A percentile compares a stretch with the other conserved stretches of the same genome.
Evolutionary conservation across 2,329 filamentous ascomycete genomes (phyloP).

Genomic region (Aspergillus awamori): DNA sequence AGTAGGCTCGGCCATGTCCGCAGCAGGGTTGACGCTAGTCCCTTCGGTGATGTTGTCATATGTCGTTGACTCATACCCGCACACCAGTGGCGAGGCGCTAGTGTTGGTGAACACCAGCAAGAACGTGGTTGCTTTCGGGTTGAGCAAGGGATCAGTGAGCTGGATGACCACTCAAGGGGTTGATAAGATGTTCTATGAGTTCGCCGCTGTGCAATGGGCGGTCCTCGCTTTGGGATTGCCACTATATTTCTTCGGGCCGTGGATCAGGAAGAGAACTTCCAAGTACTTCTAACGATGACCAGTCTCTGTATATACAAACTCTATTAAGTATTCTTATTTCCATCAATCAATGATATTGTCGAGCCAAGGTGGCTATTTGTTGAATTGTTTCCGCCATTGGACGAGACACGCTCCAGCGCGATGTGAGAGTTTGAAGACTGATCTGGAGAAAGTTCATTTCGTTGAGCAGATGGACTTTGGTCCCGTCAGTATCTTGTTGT

Average conservation of each 20-base stretch:
- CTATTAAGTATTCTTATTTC: background rate
- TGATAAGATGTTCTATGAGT: constrained; percentile 40
- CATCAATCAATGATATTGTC: background rate
- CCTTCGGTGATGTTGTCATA: constrained; percentile 41
- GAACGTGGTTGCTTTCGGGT: constrained; percentile 32
- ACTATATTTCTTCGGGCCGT: constrained; percentile 36
- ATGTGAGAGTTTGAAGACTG: constrained; percentile 18
- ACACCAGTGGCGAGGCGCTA: constrained; percentile 35
- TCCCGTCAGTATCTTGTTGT: background rate
- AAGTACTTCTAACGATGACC: background rate
- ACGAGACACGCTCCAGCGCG: constrained; percentile 18
- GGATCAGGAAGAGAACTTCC: constrained; percentile 14
- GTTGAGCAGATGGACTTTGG: constrained; percentile 12
- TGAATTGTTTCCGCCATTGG: constrained; percentile 15
- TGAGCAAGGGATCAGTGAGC: constrained; percentile 30
- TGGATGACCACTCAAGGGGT: constrained; percentile 36
- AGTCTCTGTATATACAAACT: background rate
- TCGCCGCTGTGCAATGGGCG: constrained; percentile 40
- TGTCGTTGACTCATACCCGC: constrained; percentile 38
- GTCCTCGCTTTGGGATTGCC: constrained; percentile 33
- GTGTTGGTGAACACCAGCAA: constrained; percentile 39
- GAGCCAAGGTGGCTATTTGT: background rate
- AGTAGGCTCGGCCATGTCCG: constrained; percentile 33
- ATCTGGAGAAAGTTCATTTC: constrained; percentile 22
- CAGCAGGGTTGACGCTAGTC: constrained; percentile 34